phyloP scores from a whole-genome alignment of 768 basidiomycete genomes.

The Auricularia auricula-judae region DNA sequence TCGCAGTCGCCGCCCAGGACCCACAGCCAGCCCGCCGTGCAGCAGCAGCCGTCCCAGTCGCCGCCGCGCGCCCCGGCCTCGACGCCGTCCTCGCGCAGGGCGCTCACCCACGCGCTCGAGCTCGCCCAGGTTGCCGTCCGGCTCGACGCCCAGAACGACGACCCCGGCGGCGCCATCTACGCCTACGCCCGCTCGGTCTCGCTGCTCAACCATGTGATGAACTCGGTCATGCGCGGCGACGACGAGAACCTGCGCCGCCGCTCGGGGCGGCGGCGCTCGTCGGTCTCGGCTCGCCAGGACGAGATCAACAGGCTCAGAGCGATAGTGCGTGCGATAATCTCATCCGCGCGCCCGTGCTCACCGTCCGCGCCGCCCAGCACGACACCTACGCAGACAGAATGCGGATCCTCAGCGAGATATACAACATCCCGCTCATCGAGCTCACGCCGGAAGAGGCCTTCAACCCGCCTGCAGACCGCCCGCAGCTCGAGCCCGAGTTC shows the following conservation, averaged over 20 bases:
- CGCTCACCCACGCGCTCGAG: slow-evolving; percentile 76
- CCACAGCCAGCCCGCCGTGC: neutral
- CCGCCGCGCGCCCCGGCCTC: slow-evolving; percentile 13
- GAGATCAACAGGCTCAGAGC: slow-evolving; percentile 78
- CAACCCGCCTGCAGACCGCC: neutral
- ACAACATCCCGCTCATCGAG: slow-evolving; percentile 53
- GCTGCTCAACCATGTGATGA: slow-evolving; percentile 86
- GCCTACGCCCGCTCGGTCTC: slow-evolving; percentile 83
- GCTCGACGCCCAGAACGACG: slow-evolving; percentile 79
- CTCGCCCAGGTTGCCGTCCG: slow-evolving; percentile 84
- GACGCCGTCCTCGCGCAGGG: slow-evolving; percentile 70
- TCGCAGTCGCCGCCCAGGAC: neutral
- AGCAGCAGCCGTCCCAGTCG: neutral
- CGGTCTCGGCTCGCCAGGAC: slow-evolving; percentile 79
- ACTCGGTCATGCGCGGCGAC: slow-evolving; percentile 76
- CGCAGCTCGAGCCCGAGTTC: slow-evolving; percentile 3
- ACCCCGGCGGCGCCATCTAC: slow-evolving; percentile 78
- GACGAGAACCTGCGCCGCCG: slow-evolving; percentile 53
- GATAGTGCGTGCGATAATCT: slow-evolving; percentile 52
- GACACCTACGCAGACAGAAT: slow-evolving; percentile 93
- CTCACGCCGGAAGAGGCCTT: slow-evolving; percentile 2
- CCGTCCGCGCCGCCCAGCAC: slow-evolving; percentile 40
- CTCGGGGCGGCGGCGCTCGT: slow-evolving; percentile 53
- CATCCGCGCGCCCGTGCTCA: slow-evolving; percentile 8
- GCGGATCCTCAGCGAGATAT: slow-evolving; percentile 84